These are phyloP conservation scores for Aspergillus bridgeri DNA, from an alignment of 495 filamentous ascomycete genomes.

Conservation along the genomic window DNA sequence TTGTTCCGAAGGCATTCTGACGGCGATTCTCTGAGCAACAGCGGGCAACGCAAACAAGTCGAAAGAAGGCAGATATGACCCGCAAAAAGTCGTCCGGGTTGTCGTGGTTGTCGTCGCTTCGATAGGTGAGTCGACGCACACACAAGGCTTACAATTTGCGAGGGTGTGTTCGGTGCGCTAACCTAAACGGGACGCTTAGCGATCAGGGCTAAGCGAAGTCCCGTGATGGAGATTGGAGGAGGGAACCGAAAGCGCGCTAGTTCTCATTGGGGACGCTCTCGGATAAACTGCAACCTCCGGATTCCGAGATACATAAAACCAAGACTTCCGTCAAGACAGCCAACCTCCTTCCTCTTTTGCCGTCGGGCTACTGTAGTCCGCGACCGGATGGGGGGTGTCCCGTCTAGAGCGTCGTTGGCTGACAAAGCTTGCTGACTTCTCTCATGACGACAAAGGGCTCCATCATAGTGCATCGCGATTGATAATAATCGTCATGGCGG, in stretches of 20 bases:
- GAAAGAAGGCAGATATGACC: slow-evolving; percentile 43
- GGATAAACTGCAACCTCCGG: slow-evolving; percentile 21
- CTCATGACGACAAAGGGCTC: slow-evolving; percentile 16
- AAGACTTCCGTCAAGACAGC: slow-evolving; percentile 1
- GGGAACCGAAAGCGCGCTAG: slow-evolving; percentile 10
- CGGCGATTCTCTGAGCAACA: slow-evolving; percentile 42
- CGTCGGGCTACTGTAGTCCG: slow-evolving; percentile 42
- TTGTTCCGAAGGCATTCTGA: slow-evolving; percentile 79
- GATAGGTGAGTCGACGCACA: slow-evolving; percentile 33
- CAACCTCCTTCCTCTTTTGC: slow-evolving; percentile 15
- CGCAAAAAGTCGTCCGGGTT: slow-evolving; percentile 49
- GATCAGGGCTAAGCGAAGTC: slow-evolving; percentile 42
- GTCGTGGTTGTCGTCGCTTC: slow-evolving; percentile 52
- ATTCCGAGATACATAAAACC: slow-evolving; percentile 16
- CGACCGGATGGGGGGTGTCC: slow-evolving; percentile 10
- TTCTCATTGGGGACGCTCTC: slow-evolving; percentile 1
- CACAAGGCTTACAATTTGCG: slow-evolving; percentile 42
- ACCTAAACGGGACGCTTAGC: slow-evolving; percentile 38
- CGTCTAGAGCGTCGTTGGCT: slow-evolving; percentile 18
- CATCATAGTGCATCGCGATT: slow-evolving; percentile 13
- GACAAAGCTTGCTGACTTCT: slow-evolving; percentile 18
- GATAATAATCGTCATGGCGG: not conserved
- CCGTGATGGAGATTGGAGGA: slow-evolving; percentile 26
- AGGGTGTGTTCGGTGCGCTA: slow-evolving; percentile 41
- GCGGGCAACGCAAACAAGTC: slow-evolving; percentile 49